A percentile compares a stretch with the other conserved stretches of the same genome.
Conservation (phyloP, 352 stramenopile genomes). For the Globisporangium camurandrum region DNA sequence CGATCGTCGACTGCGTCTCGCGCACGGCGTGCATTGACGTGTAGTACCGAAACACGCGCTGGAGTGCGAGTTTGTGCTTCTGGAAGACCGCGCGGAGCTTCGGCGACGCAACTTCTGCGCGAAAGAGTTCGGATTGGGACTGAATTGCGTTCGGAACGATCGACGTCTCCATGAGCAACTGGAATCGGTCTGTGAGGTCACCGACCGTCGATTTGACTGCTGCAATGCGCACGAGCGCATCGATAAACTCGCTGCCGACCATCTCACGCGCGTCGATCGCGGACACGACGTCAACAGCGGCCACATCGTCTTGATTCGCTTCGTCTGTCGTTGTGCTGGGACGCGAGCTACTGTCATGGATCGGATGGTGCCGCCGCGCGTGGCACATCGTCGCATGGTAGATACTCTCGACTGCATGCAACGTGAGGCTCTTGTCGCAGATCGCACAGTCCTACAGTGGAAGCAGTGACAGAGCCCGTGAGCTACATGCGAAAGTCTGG, state of each 20-base stretch:
- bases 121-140: constrained; percentile 69
- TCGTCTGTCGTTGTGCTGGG: not conserved
- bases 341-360: no score
- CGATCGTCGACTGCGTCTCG: constrained; percentile 71
- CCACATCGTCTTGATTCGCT: not conserved
- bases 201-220: constrained; percentile 35
- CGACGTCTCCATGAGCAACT: constrained; percentile 56
- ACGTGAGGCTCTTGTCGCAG: constrained; percentile 36
- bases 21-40: constrained; percentile 66
- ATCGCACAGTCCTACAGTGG: constrained; percentile 32
- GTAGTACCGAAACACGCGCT: constrained; percentile 79
- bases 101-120: constrained; percentile 50
- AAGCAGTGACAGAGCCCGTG: not conserved
- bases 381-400: constrained; percentile 23
- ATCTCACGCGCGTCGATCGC: constrained; percentile 31
- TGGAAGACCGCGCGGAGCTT: constrained; percentile 72
- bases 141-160: constrained; percentile 62
- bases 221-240: constrained; percentile 50
- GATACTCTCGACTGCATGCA: constrained; percentile 31
- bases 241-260: constrained; percentile 52
- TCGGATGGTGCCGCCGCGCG: no score
- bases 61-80: constrained; percentile 56
- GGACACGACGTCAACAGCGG: not conserved
- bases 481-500: not conserved
- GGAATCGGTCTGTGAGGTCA: constrained; percentile 51